These are phyloP conservation scores for Tetrastigma voinierianum DNA, from an alignment of 164 flowering plant genomes.

Conservation along the genomic window DNA sequence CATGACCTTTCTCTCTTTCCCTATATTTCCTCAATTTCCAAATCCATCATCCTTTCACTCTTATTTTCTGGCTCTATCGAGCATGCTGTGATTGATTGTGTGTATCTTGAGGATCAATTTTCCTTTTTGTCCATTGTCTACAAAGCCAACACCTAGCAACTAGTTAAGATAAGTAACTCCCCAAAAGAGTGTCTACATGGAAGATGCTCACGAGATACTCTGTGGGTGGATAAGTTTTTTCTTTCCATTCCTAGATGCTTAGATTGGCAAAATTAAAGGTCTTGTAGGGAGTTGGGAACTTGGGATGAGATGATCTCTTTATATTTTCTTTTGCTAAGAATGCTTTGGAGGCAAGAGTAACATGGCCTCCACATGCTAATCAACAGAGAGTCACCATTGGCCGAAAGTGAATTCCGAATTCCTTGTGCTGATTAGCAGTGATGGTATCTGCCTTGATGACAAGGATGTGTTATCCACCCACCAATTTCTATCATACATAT, in stretches of 20 bases:
- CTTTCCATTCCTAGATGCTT: background rate
- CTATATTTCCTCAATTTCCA: too few relatives aligned
- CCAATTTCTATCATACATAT: background rate
- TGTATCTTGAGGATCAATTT: too few relatives aligned
- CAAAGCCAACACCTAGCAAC: too few relatives aligned
- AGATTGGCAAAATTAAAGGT: constrained; percentile 2
- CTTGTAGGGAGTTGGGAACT: constrained; percentile 17
- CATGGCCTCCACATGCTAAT: constrained; percentile 38
- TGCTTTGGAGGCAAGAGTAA: constrained; percentile 27
- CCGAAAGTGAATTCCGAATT: background rate
- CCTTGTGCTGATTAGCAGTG: constrained; percentile 8
- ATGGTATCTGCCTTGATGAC: constrained; percentile 10
- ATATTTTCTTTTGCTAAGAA: constrained; percentile 13
- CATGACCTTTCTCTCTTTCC: too few relatives aligned
- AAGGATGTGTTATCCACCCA: constrained; percentile 6
- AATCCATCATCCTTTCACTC: too few relatives aligned
- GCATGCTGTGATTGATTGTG: too few relatives aligned
- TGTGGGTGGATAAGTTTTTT: too few relatives aligned
- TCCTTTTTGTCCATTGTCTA: too few relatives aligned
- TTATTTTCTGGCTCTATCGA: too few relatives aligned
- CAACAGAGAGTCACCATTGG: constrained; percentile 19
- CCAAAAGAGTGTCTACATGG: too few relatives aligned
- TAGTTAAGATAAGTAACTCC: too few relatives aligned
- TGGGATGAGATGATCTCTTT: constrained; percentile 16
- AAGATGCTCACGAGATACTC: too few relatives aligned